These are phyloP conservation scores for Aspergillus sp. DNA, from an alignment of 2,329 filamentous ascomycete species.

Conservation along the genomic window DNA sequence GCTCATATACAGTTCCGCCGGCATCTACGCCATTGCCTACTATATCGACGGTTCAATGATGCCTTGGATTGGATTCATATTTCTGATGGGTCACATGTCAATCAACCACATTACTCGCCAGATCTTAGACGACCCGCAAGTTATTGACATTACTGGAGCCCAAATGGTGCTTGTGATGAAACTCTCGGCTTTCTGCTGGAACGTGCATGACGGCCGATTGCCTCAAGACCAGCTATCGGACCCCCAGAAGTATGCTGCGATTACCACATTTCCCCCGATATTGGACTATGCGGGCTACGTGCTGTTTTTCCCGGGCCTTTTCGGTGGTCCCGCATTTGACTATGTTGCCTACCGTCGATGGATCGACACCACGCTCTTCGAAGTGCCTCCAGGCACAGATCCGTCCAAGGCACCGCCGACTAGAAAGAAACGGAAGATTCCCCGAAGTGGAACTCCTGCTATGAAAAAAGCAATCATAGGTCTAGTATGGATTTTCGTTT, in stretches of 20 bases:
- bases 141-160: constrained; percentile 84
- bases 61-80: constrained; percentile 95
- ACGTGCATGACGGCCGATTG: constrained; percentile 86
- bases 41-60: constrained; percentile 86
- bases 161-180: constrained; percentile 99
- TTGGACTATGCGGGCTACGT: constrained; percentile 89
- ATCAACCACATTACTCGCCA: constrained; percentile 84
- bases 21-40: constrained; percentile 78
- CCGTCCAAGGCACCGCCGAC: constrained; percentile 82
- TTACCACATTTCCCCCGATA: constrained; percentile 70
- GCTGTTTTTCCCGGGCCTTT: constrained; percentile 88
- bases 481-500: constrained; percentile 74
- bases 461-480: constrained; percentile 72
- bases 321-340: constrained; percentile 90
- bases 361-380: constrained; percentile 94
- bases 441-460: constrained; percentile 83
- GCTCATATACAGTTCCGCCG: constrained; percentile 73
- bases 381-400: constrained; percentile 76
- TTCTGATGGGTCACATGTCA: constrained; percentile 94
- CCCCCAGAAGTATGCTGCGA: constrained; percentile 77
- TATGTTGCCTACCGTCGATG: constrained; percentile 89
- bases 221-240: constrained; percentile 79
- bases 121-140: constrained; percentile 62
- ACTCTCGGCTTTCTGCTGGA: constrained; percentile 95
- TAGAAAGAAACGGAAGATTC: constrained; percentile 87